Evolutionary conservation across 75 land plant genomes (phyloP), one percentile per base, ranked within the genome.

Genomic region (Selaginella tamariscina): DNA sequence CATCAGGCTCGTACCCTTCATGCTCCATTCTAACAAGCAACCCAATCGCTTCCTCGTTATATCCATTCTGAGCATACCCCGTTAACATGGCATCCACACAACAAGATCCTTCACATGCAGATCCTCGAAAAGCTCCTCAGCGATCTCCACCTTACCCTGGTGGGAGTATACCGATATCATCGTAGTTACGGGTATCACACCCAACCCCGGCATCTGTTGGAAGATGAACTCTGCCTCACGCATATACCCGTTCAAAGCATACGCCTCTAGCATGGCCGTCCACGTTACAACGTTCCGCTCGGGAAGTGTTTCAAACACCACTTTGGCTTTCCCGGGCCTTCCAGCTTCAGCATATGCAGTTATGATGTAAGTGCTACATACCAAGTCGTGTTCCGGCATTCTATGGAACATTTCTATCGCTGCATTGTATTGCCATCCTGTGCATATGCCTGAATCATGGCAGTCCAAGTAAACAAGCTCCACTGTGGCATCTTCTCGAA

Each of bases 51-150:
- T 76, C 78, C 54, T 79, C 67, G 29, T 78, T 78, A 81, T 76
- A 76, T 0, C 83, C 81, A 79, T 79, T 76, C 70, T 78, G 74
- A 2, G 87, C 83, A 70, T 63, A 84, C 8, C 80, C 81, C 54
- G 79, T 65, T 55, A 84, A 30, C 79, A 84, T 81, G n/a, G 84
- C 69, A 26, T 84, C 22, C 49, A 39, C 5, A 15, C 15, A 5
- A 15, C 11, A 15, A 39, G 11, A 15, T 39, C 15, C 49, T 5
- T 39, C 11, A 5, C 49, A 5, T 5, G 49, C 49, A 39, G 5
- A 5, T 39, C 49, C 11, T 39, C 49, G 15, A 39, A 39, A 5
- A 39, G 11, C 11, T 15, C 15, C 49, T 39, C 15, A 5, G 49
- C 49, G 11, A 15, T 39, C 11, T 5, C 49, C 5, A 39, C 11